Percentiles rank a stretch among this genome's conserved stretches.
phyloP scores from a whole-genome alignment of 176 grass and related monocot species.

The Eleusine indica region DNA sequence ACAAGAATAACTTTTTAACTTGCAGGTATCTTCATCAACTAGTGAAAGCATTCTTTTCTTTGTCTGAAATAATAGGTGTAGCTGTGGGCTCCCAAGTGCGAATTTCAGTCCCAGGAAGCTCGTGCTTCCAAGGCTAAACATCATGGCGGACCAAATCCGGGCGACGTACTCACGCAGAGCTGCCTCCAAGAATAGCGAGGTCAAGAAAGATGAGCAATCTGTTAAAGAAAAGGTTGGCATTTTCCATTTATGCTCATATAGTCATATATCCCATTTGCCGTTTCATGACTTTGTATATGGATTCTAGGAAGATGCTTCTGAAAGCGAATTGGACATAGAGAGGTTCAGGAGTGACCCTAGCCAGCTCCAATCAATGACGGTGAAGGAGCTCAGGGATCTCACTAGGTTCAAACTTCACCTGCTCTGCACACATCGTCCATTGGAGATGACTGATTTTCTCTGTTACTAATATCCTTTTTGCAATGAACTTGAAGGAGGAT shows the following conservation, averaged over 20 bases:
- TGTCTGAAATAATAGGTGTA: slow-evolving; percentile 7
- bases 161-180: slow-evolving; percentile 50
- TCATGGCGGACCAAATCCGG: slow-evolving; percentile 40
- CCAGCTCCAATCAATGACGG: slow-evolving; percentile 73
- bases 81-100: slow-evolving; percentile 18
- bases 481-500: slow-evolving; percentile 55
- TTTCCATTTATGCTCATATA: slow-evolving; percentile 12
- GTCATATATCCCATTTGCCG: not conserved
- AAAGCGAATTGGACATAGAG: slow-evolving; percentile 52
- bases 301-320: slow-evolving; percentile 56
- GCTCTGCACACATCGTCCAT: slow-evolving; percentile 13
- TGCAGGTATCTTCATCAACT: not conserved
- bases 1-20: not conserved
- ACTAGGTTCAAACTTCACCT: slow-evolving; percentile 50
- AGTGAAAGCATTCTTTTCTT: slow-evolving; percentile 3
- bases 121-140: slow-evolving; percentile 36
- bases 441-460: not conserved
- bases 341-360: slow-evolving; percentile 55
- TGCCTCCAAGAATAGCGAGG: slow-evolving; percentile 43
- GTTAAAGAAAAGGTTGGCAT: slow-evolving; percentile 47
- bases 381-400: slow-evolving; percentile 77
- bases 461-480: slow-evolving; percentile 2
- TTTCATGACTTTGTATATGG: slow-evolving; percentile 20
- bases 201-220: slow-evolving; percentile 42
- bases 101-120: slow-evolving; percentile 39